Conservation (phyloP, 805 yeast genomes). For the Metschnikowia lachancei region DNA sequence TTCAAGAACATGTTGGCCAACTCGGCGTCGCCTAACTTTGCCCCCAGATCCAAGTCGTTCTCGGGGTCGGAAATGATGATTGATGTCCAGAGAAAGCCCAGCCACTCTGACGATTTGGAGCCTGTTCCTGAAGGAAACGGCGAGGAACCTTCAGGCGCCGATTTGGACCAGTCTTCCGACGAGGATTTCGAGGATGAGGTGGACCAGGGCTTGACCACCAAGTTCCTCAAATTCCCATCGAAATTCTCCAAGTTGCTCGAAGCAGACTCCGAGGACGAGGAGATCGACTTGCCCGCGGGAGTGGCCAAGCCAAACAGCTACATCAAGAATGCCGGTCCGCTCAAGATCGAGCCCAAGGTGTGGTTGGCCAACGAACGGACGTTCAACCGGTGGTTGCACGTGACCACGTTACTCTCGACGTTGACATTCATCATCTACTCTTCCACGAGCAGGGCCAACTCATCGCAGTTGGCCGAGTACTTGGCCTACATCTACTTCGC, state of each 20-base stretch:
- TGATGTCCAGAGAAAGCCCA: slow-evolving; percentile 9
- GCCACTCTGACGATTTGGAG: slow-evolving; percentile 6
- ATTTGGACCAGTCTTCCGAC: slow-evolving; percentile 31
- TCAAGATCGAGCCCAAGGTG: slow-evolving; percentile 94
- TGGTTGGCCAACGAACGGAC: slow-evolving; percentile 99
- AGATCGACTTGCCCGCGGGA: slow-evolving; percentile 82
- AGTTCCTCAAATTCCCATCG: slow-evolving; percentile 28
- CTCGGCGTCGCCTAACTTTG: slow-evolving; percentile 24
- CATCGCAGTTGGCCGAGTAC: slow-evolving; percentile 57
- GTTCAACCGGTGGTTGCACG: slow-evolving; percentile 91
- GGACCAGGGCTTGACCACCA: slow-evolving; percentile 16
- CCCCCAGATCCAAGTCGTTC: slow-evolving; percentile 41
- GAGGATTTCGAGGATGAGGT: slow-evolving; percentile 29
- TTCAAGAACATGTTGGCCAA: slow-evolving; percentile 39
- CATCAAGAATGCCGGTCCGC: slow-evolving; percentile 85
- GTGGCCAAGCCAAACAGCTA: slow-evolving; percentile 76
- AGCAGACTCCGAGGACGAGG: slow-evolving; percentile 80
- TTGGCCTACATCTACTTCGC: slow-evolving; percentile 80
- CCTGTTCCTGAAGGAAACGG: slow-evolving; percentile 15
- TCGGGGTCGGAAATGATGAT: slow-evolving; percentile 32
- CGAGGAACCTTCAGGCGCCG: slow-evolving; percentile 8
- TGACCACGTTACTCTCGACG: slow-evolving; percentile 78
- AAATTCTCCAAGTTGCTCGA: slow-evolving; percentile 45
- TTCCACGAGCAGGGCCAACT: slow-evolving; percentile 66
- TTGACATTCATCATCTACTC: slow-evolving; percentile 81